These are phyloP conservation scores for Knufia petricola DNA, from an alignment of 2,329 filamentous ascomycete genomes.

Conservation along the genomic window DNA sequence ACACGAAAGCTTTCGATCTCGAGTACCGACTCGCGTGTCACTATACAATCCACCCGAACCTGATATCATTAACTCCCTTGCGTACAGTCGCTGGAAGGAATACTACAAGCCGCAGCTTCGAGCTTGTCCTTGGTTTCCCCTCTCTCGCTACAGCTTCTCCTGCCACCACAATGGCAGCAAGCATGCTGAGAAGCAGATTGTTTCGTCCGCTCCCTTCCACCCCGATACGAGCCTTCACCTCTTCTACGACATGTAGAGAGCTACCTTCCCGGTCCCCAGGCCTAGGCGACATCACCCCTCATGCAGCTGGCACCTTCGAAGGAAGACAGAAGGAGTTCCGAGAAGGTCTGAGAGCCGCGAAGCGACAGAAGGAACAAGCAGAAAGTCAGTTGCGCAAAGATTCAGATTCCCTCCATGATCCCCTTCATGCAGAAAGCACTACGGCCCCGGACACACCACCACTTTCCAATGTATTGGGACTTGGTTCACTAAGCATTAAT, in stretches of 20 bases:
- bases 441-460: slow-evolving; percentile 26
- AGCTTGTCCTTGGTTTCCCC: not conserved
- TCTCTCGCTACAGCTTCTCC: not conserved
- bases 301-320: slow-evolving; percentile 67
- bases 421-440: slow-evolving; percentile 24
- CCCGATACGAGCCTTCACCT: slow-evolving; percentile 49
- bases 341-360: slow-evolving; percentile 64
- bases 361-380: slow-evolving; percentile 68
- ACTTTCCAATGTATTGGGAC: slow-evolving; percentile 36
- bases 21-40: not conserved
- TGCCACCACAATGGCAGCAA: slow-evolving; percentile 15
- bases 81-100: not conserved
- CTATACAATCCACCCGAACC: not conserved
- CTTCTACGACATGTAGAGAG: slow-evolving; percentile 35
- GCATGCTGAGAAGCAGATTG: slow-evolving; percentile 39
- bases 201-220: slow-evolving; percentile 40
- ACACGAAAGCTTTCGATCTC: slow-evolving; percentile 7
- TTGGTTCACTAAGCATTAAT: slow-evolving; percentile 52
- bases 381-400: slow-evolving; percentile 62
- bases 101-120: not conserved
- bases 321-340: slow-evolving; percentile 78
- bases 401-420: slow-evolving; percentile 29
- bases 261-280: slow-evolving; percentile 53
- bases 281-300: slow-evolving; percentile 71
- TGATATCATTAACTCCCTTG: not conserved